Conservation (phyloP, 495 filamentous ascomycete species). For the Stereocaulon alpinum region DNA sequence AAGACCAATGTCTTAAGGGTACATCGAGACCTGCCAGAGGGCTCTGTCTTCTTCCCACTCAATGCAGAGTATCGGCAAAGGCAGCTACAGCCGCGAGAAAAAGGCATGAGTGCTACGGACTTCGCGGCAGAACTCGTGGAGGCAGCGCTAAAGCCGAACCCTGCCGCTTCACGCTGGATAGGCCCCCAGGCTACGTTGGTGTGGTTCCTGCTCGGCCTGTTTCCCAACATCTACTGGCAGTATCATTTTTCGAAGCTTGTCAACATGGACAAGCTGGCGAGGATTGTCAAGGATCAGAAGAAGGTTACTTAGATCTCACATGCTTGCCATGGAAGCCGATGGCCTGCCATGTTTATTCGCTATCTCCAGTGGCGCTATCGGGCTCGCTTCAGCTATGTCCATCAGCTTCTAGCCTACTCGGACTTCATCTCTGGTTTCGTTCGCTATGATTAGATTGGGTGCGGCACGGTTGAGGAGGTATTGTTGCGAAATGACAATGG, state of each 20-base stretch:
- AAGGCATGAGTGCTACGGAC: slow-evolving; percentile 38
- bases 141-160: slow-evolving; percentile 40
- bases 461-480: neutral
- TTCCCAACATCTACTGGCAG: slow-evolving; percentile 38
- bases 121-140: slow-evolving; percentile 50
- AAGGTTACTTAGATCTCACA: neutral
- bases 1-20: slow-evolving; percentile 46
- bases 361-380: too few species aligned
- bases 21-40: slow-evolving; percentile 36
- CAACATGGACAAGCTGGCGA: slow-evolving; percentile 25
- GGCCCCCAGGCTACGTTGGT: slow-evolving; percentile 34
- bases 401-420: neutral
- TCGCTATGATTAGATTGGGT: neutral
- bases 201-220: slow-evolving; percentile 39
- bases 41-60: slow-evolving; percentile 44
- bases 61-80: slow-evolving; percentile 41
- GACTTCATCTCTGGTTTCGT: neutral
- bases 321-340: too few species aligned
- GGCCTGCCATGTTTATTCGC: neutral
- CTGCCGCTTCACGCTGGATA: slow-evolving; percentile 46
- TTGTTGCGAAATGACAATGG: neutral
- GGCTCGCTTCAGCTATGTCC: neutral
- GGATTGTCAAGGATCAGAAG: neutral
- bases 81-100: slow-evolving; percentile 46
- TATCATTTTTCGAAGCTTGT: slow-evolving; percentile 5